A percentile compares a stretch with the other conserved stretches of the same genome.
Evolutionary conservation across 495 filamentous ascomycete genomes (phyloP).

Genomic region (Cercophora samala): DNA sequence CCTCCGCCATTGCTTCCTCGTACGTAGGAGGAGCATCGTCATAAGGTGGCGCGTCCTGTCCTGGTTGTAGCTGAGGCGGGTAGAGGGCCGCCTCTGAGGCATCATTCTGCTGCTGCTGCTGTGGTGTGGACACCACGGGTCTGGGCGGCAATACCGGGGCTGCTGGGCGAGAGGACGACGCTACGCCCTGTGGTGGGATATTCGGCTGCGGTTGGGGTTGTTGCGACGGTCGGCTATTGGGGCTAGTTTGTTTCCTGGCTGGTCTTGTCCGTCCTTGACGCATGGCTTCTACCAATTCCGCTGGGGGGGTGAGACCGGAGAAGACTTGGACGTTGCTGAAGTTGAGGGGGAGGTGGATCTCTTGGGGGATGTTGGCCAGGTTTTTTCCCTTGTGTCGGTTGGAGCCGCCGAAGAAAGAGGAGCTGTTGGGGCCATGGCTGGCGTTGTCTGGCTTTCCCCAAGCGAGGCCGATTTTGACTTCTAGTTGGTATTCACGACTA

Average conservation of each 20-base stretch:
- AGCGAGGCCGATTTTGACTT: constrained; percentile 72
- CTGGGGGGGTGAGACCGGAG: constrained; percentile 85
- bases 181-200: not conserved
- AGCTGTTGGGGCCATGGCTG: not conserved
- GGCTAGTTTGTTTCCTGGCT: constrained; percentile 14
- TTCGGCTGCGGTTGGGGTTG: constrained; percentile 13
- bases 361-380: constrained; percentile 53
- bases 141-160: constrained; percentile 24
- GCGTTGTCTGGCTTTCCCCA: constrained; percentile 38
- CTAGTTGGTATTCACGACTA: constrained; percentile 71
- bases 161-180: constrained; percentile 9
- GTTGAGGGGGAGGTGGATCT: constrained; percentile 68
- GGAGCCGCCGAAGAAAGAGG: constrained; percentile 15
- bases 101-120: constrained; percentile 29
- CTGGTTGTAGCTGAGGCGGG: constrained; percentile 44
- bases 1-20: constrained; percentile 85
- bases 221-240: not conserved
- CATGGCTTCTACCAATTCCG: constrained; percentile 68
- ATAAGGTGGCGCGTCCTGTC: constrained; percentile 42
- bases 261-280: constrained; percentile 33
- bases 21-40: constrained; percentile 76
- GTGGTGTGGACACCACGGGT: constrained; percentile 19
- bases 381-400: constrained; percentile 22
- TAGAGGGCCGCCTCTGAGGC: constrained; percentile 31
- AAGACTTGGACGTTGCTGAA: constrained; percentile 72